Base-by-base conservation (phyloP, 2,329 filamentous ascomycete genomes). In the Ascochyta viciae-villosae region DNA sequence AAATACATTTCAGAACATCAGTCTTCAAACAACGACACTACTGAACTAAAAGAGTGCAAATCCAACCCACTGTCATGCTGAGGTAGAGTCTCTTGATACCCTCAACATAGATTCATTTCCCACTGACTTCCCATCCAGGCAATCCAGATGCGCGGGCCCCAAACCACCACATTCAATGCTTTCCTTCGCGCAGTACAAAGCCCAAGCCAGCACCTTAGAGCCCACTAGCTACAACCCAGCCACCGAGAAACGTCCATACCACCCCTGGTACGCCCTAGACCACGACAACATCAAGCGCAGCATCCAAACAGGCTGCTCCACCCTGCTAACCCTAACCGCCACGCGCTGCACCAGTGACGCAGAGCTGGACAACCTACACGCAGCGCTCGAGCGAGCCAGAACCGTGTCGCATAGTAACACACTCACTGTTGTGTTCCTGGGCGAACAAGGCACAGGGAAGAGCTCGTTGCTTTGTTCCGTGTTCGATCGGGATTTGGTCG, bases 371-470 rank as follows among this genome's bases (percentile, higher is more conserved):
- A 43, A 50, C 5, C 13, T 60, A 0, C 12, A 55, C 1, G 3
- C 27, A 1, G 50, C 54, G 3, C 35, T 50, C 3, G 10, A 52
- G 13, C 15, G 8, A 0, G 55, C 49, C 9, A 59, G 38, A 3
- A 43, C 22, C 3, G 26, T 52, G 0, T 53, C 57, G 3, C 27
- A 39, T 0, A 13, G 50, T 12, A 46, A 34, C 5, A 12, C 34
- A 1, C 42, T 45, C n/a, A 29, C 15, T 13, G 6, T 56, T 16
- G 62, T 53, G 7, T 13, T 61, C 23, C 50, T 59, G 6, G 61
- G 63, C 4, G 53, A 62, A 3, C 57, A 66, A 16, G 57, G 57
- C 1, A 39, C 39, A 1, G 63, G 63, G 0, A 64, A 64, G 27
- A 64, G 59, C 26, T 39, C 59, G 1, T 1, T 57, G 1, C 40